Conservation (phyloP, 306 rosid genomes). For the Dryas drummondii region DNA sequence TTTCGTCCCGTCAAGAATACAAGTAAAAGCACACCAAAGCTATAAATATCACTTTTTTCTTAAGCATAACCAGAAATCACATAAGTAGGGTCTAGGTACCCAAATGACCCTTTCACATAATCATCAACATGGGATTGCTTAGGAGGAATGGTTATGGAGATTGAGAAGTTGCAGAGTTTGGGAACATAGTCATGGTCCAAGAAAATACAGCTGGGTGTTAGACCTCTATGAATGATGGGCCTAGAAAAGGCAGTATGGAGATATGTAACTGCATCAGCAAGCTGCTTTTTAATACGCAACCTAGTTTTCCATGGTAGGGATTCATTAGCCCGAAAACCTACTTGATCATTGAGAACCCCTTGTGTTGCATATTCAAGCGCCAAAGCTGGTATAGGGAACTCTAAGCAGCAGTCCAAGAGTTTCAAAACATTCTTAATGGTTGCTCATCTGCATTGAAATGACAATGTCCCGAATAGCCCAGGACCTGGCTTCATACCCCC, state of each 20-base stretch:
- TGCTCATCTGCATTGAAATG: constrained; percentile 2
- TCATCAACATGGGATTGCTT: background rate
- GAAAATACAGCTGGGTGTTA: background rate
- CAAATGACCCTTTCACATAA: accelerated
- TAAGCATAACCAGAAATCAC: accelerated
- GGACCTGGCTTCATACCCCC: background rate
- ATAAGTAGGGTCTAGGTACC: background rate
- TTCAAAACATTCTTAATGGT: background rate
- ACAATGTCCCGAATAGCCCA: background rate
- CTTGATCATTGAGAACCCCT: background rate
- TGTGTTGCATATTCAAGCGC: background rate
- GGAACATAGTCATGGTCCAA: background rate
- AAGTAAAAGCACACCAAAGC: background rate
- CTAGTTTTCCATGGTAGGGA: background rate
- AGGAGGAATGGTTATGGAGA: background rate
- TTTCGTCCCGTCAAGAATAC: background rate
- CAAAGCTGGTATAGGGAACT: background rate
- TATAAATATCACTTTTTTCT: background rate
- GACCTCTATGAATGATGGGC: background rate
- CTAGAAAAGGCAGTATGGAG: background rate
- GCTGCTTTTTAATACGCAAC: background rate
- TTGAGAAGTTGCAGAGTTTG: background rate
- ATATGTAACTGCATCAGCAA: background rate
- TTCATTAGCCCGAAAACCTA: background rate
- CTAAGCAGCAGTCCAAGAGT: constrained; percentile 2